Conservation (phyloP, 2,329 filamentous ascomycete species). For the Amauroascus niger region DNA sequence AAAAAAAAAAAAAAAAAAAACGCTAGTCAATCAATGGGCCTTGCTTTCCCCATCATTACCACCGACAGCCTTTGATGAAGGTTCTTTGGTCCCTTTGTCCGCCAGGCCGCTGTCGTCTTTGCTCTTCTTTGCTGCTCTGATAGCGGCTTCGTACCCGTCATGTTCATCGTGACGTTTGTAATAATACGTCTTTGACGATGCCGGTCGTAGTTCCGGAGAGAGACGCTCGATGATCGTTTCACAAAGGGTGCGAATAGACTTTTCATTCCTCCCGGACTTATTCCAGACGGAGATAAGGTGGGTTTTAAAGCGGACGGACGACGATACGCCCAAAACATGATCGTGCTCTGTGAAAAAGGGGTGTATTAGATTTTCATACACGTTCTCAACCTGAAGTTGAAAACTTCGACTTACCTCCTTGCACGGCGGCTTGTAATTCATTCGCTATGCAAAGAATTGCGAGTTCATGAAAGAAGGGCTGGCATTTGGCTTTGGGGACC, state of each 20-base stretch:
- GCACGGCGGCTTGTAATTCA: slow-evolving; percentile 55
- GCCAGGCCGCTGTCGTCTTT: not conserved
- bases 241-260: slow-evolving; percentile 65
- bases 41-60: not conserved
- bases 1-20: too few relatives aligned
- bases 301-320: slow-evolving; percentile 80
- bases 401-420: slow-evolving; percentile 56
- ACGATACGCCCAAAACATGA: slow-evolving; percentile 74
- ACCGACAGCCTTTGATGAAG: not conserved
- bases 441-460: slow-evolving; percentile 30
- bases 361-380: not conserved
- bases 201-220: slow-evolving; percentile 61
- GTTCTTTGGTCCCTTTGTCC: not conserved
- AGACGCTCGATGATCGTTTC: slow-evolving; percentile 64
- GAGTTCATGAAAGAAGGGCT: slow-evolving; percentile 39
- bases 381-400: not conserved
- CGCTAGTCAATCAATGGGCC: not conserved
- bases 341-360: slow-evolving; percentile 54
- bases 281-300: slow-evolving; percentile 90
- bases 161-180: slow-evolving; percentile 91
- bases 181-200: slow-evolving; percentile 46
- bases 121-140: slow-evolving; percentile 14
- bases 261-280: slow-evolving; percentile 70
- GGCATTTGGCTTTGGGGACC: slow-evolving; percentile 61
- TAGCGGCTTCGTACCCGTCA: slow-evolving; percentile 58